Evolutionary conservation across 805 yeast genomes (phyloP).

Genomic region (Candida insectalens): DNA sequence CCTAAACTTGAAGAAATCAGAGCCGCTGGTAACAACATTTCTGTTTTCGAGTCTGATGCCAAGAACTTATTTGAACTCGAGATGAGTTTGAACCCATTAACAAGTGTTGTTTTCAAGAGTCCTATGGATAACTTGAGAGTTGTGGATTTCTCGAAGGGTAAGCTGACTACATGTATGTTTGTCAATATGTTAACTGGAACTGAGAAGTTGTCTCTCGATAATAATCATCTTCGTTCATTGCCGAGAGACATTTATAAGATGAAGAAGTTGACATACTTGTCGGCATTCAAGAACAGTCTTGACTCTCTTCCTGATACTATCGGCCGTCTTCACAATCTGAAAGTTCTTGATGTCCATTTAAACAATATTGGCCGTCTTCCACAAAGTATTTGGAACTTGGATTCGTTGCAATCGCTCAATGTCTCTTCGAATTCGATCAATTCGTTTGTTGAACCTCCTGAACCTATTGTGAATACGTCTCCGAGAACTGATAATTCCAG

Average conservation of each 20-base stretch:
- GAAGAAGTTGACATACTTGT: conserved; percentile 50
- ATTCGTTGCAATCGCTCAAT: conserved; percentile 49
- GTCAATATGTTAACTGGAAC: conserved; percentile 52
- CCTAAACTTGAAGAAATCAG: conserved; percentile 63
- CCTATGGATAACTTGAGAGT: conserved; percentile 53
- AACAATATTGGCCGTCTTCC: conserved; percentile 71
- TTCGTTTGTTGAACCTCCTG: conserved; percentile 45
- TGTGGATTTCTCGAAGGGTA: conserved; percentile 74
- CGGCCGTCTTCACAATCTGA: conserved; percentile 48
- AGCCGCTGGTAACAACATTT: conserved; percentile 66
- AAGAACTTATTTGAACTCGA: conserved; percentile 58
- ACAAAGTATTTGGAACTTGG: conserved; percentile 54
- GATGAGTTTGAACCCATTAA: conserved; percentile 77
- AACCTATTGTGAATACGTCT: conserved; percentile 7
- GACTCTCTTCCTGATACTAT: conserved; percentile 61
- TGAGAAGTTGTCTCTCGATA: conserved; percentile 67
- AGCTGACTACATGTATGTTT: conserved; percentile 66
- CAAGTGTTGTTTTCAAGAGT: conserved; percentile 48
- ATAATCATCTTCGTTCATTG: conserved; percentile 69
- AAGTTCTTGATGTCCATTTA: conserved; percentile 68
- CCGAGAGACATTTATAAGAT: conserved; percentile 62
- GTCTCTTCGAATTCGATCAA: conserved; percentile 65
- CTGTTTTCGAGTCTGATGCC: conserved; percentile 56
- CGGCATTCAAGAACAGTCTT: conserved; percentile 66
- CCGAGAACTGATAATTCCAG: background rate